A percentile compares a stretch with the other conserved stretches of the same genome.
These are phyloP conservation scores for Albugo laibachii DNA, from an alignment of 352 stramenopile genomes.

Conservation along the genomic window DNA sequence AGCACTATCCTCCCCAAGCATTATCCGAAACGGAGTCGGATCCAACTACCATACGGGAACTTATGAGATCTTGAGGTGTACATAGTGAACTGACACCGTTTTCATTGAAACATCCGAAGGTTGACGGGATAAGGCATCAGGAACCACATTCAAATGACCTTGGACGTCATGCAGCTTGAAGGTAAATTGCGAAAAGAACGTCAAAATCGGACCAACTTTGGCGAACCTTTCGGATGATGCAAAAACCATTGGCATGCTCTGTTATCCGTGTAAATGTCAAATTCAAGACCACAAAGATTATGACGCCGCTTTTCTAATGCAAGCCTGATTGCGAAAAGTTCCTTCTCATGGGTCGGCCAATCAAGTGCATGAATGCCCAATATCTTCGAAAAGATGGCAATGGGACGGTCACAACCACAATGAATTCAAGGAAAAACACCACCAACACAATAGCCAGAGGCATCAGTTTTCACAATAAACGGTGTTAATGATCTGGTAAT, in stretches of 20 bases:
- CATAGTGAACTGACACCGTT: background rate
- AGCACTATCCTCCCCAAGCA: too few relatives aligned
- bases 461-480: constrained; percentile 14
- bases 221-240: constrained; percentile 3
- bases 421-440: constrained; percentile 2
- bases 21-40: too few relatives aligned
- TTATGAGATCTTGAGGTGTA: too few relatives aligned
- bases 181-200: constrained; percentile 8
- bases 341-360: constrained; percentile 8
- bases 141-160: constrained; percentile 3
- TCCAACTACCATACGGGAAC: too few relatives aligned
- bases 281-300: constrained; percentile 4
- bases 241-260: constrained; percentile 7
- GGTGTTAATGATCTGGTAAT: constrained; percentile 7
- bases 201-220: constrained; percentile 6
- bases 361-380: constrained; percentile 2
- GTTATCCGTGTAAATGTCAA: constrained; percentile 10
- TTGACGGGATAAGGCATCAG: constrained; percentile 3
- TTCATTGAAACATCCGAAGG: background rate
- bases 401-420: constrained; percentile 5
- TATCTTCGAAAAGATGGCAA: constrained; percentile 13
- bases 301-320: constrained; percentile 9
- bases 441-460: constrained; percentile 7
- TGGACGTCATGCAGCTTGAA: constrained; percentile 7
- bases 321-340: constrained; percentile 9